phyloP scores from a whole-genome alignment of 345 rosid species.

The Lumnitzera racemosa region DNA sequence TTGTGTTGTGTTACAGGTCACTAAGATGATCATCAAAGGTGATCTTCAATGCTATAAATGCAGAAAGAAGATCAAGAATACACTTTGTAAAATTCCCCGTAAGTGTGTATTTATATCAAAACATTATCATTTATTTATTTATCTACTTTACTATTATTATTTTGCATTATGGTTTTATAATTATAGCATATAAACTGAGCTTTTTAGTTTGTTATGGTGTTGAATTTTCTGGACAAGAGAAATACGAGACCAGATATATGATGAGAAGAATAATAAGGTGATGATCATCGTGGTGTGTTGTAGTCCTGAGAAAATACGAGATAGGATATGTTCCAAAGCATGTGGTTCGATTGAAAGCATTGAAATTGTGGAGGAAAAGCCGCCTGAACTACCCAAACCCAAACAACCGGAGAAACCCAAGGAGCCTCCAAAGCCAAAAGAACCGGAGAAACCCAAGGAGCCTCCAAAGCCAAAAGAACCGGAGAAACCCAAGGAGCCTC shows the following conservation, averaged over 20 bases:
- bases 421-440: too few species aligned
- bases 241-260: conserved; percentile 46
- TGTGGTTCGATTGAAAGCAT: neutral
- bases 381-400: conserved; percentile 4
- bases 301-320: conserved; percentile 44
- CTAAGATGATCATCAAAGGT: too few species aligned
- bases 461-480: too few species aligned
- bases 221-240: conserved; percentile 47
- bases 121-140: too few species aligned
- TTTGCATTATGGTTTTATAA: neutral
- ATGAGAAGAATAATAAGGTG: conserved; percentile 52
- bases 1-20: too few species aligned
- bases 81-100: conserved; percentile 61
- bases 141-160: neutral
- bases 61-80: conserved; percentile 58
- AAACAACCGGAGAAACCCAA: neutral
- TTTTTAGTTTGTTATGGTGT: conserved; percentile 17
- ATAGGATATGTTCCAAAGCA: conserved; percentile 2
- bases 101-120: conserved; percentile 19
- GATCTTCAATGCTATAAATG: conserved; percentile 21
- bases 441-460: neutral
- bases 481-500: neutral
- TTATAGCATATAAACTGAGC: conserved; percentile 4
- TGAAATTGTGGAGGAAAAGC: conserved; percentile 9
- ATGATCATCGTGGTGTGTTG: conserved; percentile 53